phyloP scores from a whole-genome alignment of 106 monocot species.

The Acorus gramineus region DNA sequence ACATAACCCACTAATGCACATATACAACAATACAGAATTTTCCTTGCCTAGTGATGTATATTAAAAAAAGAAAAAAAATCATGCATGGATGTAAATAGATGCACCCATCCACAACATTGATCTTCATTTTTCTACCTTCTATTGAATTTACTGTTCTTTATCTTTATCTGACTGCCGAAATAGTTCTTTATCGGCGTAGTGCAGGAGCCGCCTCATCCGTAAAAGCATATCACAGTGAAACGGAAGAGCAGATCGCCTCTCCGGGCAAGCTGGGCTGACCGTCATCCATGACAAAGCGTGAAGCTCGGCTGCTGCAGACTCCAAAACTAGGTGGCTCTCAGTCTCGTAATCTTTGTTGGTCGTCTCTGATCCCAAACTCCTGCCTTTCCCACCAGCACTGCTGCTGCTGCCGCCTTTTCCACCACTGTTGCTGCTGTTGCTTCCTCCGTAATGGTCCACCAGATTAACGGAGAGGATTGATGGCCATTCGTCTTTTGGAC shows the following conservation, averaged over 20 bases:
- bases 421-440: conserved; percentile 30
- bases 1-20: too few species aligned
- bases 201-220: conserved; percentile 60
- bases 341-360: conserved; percentile 34
- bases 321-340: conserved; percentile 52
- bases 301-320: conserved; percentile 73
- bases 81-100: too few species aligned
- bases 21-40: too few species aligned
- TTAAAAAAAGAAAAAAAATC: too few species aligned
- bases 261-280: conserved; percentile 55
- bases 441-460: conserved; percentile 72
- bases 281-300: conserved; percentile 90
- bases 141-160: too few species aligned
- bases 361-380: conserved; percentile 32
- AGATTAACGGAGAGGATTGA: conserved; percentile 74
- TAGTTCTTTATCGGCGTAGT: conserved; percentile 71
- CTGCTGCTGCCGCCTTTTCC: conserved; percentile 20
- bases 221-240: conserved; percentile 82
- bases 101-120: too few species aligned
- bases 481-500: conserved; percentile 50
- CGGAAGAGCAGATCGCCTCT: conserved; percentile 65
- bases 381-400: conserved; percentile 27
- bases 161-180: neutral
- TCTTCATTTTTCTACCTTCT: too few species aligned
- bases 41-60: too few species aligned